Evolutionary conservation across 2,329 filamentous ascomycete genomes (phyloP), one percentile per base, ranked within the genome.

Genomic region (Tolypocladium inflatum): DNA sequence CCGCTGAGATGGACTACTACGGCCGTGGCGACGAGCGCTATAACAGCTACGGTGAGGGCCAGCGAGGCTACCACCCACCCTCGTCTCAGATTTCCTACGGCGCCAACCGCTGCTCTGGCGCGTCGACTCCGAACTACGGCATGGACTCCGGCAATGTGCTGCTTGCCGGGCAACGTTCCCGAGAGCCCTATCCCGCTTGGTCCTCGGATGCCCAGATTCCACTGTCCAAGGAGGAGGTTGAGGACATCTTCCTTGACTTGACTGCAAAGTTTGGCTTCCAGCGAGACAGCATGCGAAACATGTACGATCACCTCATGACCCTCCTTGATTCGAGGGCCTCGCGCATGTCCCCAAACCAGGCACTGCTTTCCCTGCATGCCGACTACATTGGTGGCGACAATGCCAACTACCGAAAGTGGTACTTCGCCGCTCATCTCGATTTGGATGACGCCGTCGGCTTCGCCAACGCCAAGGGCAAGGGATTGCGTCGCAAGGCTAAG

Each of bases 321-420:
- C 81, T 97, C 50, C 81, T 99, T 53, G 94, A 99, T 71, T 99
- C 94, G 2, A 85, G 94, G 68, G 92, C 94, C 1, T 99, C 94
- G 26, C 92, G 94, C 63, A 97, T 99, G 94, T 95, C 94, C 0
- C 94, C 94, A 1, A 99, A 99, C 73, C 94, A 99, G 76, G 94
- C 94, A 5, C 81, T 99, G 3, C 78, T 99, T 7, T 97, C 94
- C 0, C 82, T 99, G 0, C 94, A 99, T 68, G 94, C 94, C 59
- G 94, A 99, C 68, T 99, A 99, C 74, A 97, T 99, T 67, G 94
- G 94, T 64, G 94, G 94, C 58, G 94, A 99, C 68, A 97, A 99
- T 67, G 95, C 94, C 70, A 99, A 99, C 76, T 99, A 96, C 77
- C 89, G 94, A 61, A 91, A 94, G 68, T 99, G 94, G 94, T 99